A percentile compares a stretch with the other conserved stretches of the same genome.
These are phyloP conservation scores for Trifolium dubium DNA, from an alignment of 306 rosid species.

Conservation along the genomic window DNA sequence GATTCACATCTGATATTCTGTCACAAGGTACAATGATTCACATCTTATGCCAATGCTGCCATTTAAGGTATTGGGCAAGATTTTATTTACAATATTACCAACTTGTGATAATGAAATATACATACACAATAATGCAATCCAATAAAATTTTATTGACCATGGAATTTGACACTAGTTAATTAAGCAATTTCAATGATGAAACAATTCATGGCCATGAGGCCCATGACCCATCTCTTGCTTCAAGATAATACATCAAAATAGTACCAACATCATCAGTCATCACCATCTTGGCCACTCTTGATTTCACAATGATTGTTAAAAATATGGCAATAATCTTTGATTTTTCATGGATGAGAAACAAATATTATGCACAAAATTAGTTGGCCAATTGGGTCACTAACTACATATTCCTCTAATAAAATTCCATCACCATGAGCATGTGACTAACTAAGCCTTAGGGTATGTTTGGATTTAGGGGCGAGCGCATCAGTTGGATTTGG, in stretches of 20 bases:
- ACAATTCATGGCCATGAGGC: constrained; percentile 24
- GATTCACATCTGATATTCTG: constrained; percentile 1
- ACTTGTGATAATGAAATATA: constrained; percentile 13
- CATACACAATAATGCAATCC: constrained; percentile 36
- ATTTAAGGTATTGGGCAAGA: neutral
- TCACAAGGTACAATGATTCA: constrained; percentile 15
- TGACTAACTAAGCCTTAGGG: constrained; percentile 1
- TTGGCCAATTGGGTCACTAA: constrained; percentile 41
- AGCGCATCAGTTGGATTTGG: no score
- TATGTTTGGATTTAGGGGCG: no score
- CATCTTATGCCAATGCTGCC: constrained; percentile 3
- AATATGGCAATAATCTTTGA: constrained; percentile 15
- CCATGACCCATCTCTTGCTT: constrained; percentile 20
- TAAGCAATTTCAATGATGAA: constrained; percentile 37
- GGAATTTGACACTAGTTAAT: constrained; percentile 8
- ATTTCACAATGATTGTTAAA: constrained; percentile 53
- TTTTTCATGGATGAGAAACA: constrained; percentile 28
- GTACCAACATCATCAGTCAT: constrained; percentile 24
- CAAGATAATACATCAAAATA: constrained; percentile 35
- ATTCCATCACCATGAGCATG: neutral
- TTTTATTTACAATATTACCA: neutral
- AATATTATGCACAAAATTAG: constrained; percentile 29
- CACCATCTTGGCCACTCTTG: constrained; percentile 37
- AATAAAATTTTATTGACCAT: constrained; percentile 23
- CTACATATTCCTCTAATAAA: neutral